Conservation (phyloP, 495 filamentous ascomycete genomes). For the Daldinia concentrica region DNA sequence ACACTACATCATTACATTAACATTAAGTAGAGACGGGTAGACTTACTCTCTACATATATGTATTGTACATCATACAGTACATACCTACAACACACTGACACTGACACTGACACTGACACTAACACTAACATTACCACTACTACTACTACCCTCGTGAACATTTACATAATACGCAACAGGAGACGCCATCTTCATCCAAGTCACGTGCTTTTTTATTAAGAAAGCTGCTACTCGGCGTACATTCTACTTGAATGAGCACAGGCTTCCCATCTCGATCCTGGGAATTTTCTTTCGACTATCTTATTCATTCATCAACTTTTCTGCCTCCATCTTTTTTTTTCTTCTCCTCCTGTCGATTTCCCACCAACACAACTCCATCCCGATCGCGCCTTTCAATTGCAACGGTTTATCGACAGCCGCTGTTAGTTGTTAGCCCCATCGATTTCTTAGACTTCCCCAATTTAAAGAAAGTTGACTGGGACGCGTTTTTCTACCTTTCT, state of each 20-base stretch:
- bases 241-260: constrained; percentile 34
- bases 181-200: constrained; percentile 33
- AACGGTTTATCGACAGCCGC: constrained; percentile 26
- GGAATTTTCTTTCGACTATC: constrained; percentile 36
- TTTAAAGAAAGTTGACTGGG: constrained; percentile 39
- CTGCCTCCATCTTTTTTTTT: constrained; percentile 28
- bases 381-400: constrained; percentile 39
- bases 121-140: neutral
- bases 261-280: constrained; percentile 42
- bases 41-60: neutral
- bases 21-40: neutral
- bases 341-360: constrained; percentile 8
- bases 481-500: constrained; percentile 46
- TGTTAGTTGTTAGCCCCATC: constrained; percentile 36
- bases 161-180: constrained; percentile 16
- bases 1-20: neutral
- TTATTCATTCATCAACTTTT: constrained; percentile 36
- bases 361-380: constrained; percentile 17
- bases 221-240: constrained; percentile 27
- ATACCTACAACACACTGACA: neutral
- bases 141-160: neutral
- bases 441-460: constrained; percentile 37
- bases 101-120: neutral
- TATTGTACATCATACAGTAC: neutral
- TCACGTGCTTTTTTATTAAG: constrained; percentile 40